These are phyloP conservation scores for Exophiala alcalophila DNA, from an alignment of 2,329 filamentous ascomycete species.

Conservation along the genomic window DNA sequence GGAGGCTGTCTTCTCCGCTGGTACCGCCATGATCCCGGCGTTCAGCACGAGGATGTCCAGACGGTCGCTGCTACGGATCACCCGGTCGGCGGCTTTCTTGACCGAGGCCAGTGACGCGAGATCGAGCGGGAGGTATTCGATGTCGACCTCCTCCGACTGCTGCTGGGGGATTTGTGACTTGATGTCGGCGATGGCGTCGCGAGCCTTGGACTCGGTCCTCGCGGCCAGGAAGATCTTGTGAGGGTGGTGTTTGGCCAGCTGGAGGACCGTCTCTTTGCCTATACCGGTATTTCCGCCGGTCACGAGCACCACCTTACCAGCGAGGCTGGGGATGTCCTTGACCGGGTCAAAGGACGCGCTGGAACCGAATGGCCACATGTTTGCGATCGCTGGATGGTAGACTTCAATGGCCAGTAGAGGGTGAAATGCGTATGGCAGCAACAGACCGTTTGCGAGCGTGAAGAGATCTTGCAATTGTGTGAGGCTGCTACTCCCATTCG, in stretches of 20 bases:
- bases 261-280: conserved; percentile 46
- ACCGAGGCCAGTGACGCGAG: conserved; percentile 52
- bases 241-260: conserved; percentile 46
- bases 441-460: conserved; percentile 16
- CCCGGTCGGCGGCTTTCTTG: conserved; percentile 43
- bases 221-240: conserved; percentile 47
- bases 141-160: conserved; percentile 36
- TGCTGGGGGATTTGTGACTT: conserved; percentile 26
- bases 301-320: conserved; percentile 45
- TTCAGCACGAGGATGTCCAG: conserved; percentile 48
- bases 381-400: conserved; percentile 21
- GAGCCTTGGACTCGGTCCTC: conserved; percentile 36
- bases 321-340: conserved; percentile 38
- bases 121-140: conserved; percentile 50
- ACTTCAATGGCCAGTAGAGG: conserved; percentile 24
- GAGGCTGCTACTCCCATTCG: conserved; percentile 1
- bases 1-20: conserved; percentile 38
- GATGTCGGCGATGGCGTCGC: conserved; percentile 40
- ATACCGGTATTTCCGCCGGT: conserved; percentile 49
- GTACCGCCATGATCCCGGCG: conserved; percentile 47
- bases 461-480: conserved; percentile 16
- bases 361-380: conserved; percentile 24
- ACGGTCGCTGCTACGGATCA: conserved; percentile 41
- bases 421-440: conserved; percentile 23
- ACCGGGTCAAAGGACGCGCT: conserved; percentile 39